Conservation (phyloP, 495 filamentous ascomycete genomes). For the Penicillium paradoxum region DNA sequence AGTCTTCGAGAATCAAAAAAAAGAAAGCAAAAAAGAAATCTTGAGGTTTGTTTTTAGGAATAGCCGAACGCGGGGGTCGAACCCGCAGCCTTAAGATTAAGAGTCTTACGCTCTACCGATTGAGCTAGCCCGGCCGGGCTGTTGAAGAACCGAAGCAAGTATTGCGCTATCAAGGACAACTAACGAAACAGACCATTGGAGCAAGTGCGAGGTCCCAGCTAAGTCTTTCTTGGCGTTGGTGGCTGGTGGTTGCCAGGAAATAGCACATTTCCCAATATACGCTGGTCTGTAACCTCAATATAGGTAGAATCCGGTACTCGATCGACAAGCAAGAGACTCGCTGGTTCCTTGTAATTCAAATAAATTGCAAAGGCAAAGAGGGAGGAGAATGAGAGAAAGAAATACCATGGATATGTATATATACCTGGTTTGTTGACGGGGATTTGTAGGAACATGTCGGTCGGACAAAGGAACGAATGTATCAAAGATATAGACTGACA, state of each 20-base stretch:
- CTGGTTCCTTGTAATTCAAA: too few species aligned
- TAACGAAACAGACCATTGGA: background rate
- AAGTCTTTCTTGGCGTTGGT: too few species aligned
- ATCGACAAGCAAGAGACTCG: background rate
- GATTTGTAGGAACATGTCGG: slow-evolving; percentile 1
- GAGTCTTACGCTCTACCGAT: slow-evolving; percentile 57
- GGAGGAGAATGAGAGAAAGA: background rate
- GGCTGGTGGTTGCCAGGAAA: too few species aligned
- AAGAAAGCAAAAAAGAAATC: slow-evolving; percentile 9
- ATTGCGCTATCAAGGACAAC: background rate
- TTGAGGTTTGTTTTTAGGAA: slow-evolving; percentile 20
- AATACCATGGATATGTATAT: background rate
- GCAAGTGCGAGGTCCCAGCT: too few species aligned
- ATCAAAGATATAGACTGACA: too few species aligned
- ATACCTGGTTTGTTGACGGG: background rate
- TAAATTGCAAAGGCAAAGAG: too few species aligned
- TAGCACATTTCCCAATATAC: too few species aligned
- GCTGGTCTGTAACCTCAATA: too few species aligned
- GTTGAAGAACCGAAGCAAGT: background rate
- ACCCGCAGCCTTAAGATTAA: slow-evolving; percentile 59
- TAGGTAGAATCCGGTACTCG: too few species aligned
- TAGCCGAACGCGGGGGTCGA: slow-evolving; percentile 55
- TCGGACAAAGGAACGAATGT: background rate
- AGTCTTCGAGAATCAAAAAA: too few species aligned
- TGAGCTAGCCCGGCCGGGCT: slow-evolving; percentile 49